A percentile compares a stretch with the other conserved stretches of the same genome.
These are phyloP conservation scores for Penicillium sp. DNA, from an alignment of 2,329 filamentous ascomycete genomes.

Conservation along the genomic window DNA sequence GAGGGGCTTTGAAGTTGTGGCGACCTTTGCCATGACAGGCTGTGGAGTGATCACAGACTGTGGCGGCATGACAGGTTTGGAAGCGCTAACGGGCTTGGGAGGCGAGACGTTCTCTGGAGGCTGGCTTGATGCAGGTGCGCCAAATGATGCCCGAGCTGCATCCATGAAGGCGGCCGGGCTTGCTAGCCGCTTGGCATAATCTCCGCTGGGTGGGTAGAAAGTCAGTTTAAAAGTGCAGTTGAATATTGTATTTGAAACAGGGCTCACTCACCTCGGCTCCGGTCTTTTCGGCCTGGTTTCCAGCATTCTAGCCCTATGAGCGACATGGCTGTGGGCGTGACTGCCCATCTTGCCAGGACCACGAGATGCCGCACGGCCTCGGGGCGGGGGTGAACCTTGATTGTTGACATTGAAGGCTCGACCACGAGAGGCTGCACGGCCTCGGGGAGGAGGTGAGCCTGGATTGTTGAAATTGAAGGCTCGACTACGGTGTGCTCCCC, in stretches of 20 bases:
- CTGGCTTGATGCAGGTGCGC: neutral
- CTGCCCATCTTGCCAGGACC: too few relatives aligned
- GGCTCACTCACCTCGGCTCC: neutral
- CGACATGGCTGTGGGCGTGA: too few relatives aligned
- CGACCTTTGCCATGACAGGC: neutral
- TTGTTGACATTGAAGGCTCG: too few relatives aligned
- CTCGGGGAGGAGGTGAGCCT: too few relatives aligned
- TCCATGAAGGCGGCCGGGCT: conserved; percentile 1
- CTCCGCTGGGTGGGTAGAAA: neutral
- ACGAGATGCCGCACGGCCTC: neutral
- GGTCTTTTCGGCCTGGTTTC: neutral
- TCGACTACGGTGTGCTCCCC: neutral
- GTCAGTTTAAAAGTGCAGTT: neutral
- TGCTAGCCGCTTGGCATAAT: neutral
- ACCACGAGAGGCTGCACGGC: neutral
- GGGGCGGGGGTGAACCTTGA: too few relatives aligned
- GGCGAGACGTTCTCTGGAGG: neutral
- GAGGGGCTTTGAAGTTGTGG: neutral
- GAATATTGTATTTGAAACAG: neutral
- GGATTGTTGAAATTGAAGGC: too few relatives aligned
- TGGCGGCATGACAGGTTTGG: neutral
- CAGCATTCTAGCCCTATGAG: neutral
- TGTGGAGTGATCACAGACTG: neutral
- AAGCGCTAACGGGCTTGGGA: neutral
- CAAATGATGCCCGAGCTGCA: neutral